Base-by-base conservation (phyloP, 495 filamentous ascomycete species). In the Xylaria scruposa region DNA sequence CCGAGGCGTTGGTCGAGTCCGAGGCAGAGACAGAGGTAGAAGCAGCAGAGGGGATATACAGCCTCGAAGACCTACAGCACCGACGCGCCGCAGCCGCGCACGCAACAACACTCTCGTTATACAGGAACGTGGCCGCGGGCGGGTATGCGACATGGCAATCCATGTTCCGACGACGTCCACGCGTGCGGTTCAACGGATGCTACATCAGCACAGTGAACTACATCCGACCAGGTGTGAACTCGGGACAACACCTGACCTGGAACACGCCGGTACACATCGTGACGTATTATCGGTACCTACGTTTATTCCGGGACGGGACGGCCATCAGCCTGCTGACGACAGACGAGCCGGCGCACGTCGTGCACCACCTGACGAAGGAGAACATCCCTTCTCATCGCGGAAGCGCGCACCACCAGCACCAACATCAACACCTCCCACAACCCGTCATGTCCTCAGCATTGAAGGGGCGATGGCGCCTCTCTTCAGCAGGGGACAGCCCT, bases 191-290 rank as follows among this genome's bases (percentile, higher is more conserved):
- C 82, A 94, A 94, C 72, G 96, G 96, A 17, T 90, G 92, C 79
- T 99, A 99, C 83, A 99, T 99, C 81, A 91, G 88, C 80, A 98
- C 96, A 0, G 93, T 97, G 60, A 98, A 98, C 83, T 99, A 99
- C 81, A 90, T 92, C 42, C 92, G 96, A 2, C 83, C 93, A 2
- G 96, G 96, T 63, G 90, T 76, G 81, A 89, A 74, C 81, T 87
- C 73, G 72, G 83, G 71, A 83, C 86, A 81, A 82, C 87, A 78
- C 80, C 78, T 78, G 65, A 90, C 74, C 77, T 97, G 93, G 93
- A 90, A 90, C 78, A 91, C 88, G 26, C 96, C 97, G 15, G 92
- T 98, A 24, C 94, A 95, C 77, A 97, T 98, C 65, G 94, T 99
- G 46, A 99, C 96, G 0, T 99, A 98, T 82, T 98, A 96, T 83